Evolutionary conservation across 768 basidiomycete species (phyloP), one percentile per base, ranked within the genome.

Genomic region (Paxillus rubicundulus): DNA sequence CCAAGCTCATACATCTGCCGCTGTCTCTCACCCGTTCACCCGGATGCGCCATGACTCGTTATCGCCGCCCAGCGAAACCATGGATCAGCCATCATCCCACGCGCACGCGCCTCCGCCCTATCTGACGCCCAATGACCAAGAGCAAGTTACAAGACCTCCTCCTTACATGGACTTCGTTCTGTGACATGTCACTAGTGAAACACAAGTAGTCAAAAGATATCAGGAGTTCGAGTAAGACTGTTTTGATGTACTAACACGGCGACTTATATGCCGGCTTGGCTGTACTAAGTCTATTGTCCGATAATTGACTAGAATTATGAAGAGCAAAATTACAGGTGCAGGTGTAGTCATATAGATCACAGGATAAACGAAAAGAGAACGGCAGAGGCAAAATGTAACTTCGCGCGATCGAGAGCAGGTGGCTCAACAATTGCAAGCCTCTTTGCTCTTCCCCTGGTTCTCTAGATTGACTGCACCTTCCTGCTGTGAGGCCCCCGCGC

Each of bases 61-160:
- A 34, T 55, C 68, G 28, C 63, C 71, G n/a, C 54, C 70, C 18
- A 55, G 52, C 47, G 61, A 70, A 18, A 63, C 64, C 32, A 66
- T 69, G 56, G 68, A 70, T 34, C 70, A 62, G 52, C 56, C 73
- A 51, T 64, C 75, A 28, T 56, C 72, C 38, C 77, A 82, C 62
- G 77, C 76, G 32, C 74, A 85, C 61, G 87, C 89, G n/a, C 87
- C 89, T 13, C 89, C 89, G 9, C 89, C 89, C 14, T 92, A 92
- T 70, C 76, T 85, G 51, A 79, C 83, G 41, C 48, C 67, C 45
- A 71, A 69, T 52, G 79, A 80, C 40, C 77, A 75, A 58, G 82
- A 82, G 60, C 76, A 78, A 63, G 79, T 79, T 24, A 72, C 70
- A 37, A 72, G 78, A 48, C 84, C 84, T 8, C 84, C 84, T 41